Conservation (phyloP, 441 rosid species). For the Croton laevigatus region DNA sequence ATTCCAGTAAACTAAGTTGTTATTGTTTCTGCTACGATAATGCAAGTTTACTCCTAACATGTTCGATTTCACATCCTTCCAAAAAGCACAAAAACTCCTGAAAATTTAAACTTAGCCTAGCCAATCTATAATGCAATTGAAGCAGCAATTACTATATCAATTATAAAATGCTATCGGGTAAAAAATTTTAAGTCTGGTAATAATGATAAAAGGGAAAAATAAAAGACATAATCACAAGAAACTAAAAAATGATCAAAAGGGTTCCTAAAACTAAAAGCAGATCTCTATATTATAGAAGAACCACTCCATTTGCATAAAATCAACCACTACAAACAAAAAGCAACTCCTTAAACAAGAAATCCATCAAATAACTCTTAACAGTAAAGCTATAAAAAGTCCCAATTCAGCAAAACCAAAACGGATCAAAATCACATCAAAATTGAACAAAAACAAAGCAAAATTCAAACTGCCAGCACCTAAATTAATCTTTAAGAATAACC, state of each 20-base stretch:
- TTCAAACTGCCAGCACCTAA: conserved; percentile 31
- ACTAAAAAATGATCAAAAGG: conserved; percentile 7
- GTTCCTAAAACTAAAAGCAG: conserved; percentile 30
- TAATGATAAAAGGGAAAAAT: background rate
- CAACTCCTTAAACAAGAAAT: conserved; percentile 20
- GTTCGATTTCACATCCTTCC: background rate
- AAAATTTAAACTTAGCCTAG: background rate
- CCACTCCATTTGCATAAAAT: conserved; percentile 12
- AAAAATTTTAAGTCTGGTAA: conserved; percentile 1
- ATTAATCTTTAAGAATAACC: conserved; percentile 8
- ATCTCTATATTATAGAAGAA: conserved; percentile 30
- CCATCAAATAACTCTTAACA: conserved; percentile 13
- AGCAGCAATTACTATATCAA: background rate
- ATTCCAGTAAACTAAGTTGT: background rate
- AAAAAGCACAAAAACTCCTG: background rate
- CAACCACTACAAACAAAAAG: conserved; percentile 11
- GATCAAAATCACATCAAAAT: conserved; percentile 41
- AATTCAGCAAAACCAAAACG: conserved; percentile 21
- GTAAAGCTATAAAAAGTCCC: conserved; percentile 12
- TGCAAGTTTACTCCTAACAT: conserved; percentile 5
- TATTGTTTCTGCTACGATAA: background rate
- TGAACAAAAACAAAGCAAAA: conserved; percentile 26
- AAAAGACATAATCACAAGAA: conserved; percentile 19
- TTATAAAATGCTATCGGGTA: conserved; percentile 4
- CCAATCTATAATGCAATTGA: background rate